These are phyloP conservation scores for Leptographium radiaticola DNA, from an alignment of 2,329 filamentous ascomycete species.

Conservation along the genomic window DNA sequence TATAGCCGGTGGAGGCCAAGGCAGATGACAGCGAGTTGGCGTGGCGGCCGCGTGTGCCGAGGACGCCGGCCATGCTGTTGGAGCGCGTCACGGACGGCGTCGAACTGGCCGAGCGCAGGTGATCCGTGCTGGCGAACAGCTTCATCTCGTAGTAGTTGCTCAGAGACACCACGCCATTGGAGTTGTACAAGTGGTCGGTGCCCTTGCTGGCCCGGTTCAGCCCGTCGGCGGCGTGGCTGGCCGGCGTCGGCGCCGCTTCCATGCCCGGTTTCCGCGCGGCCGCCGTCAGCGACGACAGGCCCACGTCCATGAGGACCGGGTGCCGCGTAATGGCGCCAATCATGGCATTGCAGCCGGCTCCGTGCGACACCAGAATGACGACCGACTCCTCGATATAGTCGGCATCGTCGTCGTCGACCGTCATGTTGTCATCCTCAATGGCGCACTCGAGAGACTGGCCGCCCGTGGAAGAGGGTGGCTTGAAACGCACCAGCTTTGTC, in stretches of 20 bases:
- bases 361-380: slow-evolving; percentile 81
- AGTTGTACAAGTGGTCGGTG: background rate
- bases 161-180: slow-evolving; percentile 26
- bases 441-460: slow-evolving; percentile 20
- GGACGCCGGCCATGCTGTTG: slow-evolving; percentile 18
- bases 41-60: slow-evolving; percentile 25
- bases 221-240: background rate
- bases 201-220: slow-evolving; percentile 1
- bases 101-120: slow-evolving; percentile 39
- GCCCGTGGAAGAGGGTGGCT: slow-evolving; percentile 2
- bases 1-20: slow-evolving; percentile 10
- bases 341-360: slow-evolving; percentile 88
- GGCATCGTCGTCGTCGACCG: slow-evolving; percentile 20
- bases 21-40: slow-evolving; percentile 27
- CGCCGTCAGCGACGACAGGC: slow-evolving; percentile 83
- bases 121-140: slow-evolving; percentile 61
- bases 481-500: slow-evolving; percentile 25
- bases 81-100: slow-evolving; percentile 15
- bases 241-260: slow-evolving; percentile 16
- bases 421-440: slow-evolving; percentile 7
- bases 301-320: slow-evolving; percentile 80
- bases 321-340: slow-evolving; percentile 87
- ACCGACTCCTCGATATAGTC: slow-evolving; percentile 60
- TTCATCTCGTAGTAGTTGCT: slow-evolving; percentile 60
- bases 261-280: slow-evolving; percentile 49